Conservation (phyloP, 2,329 filamentous ascomycete genomes). For the Fusarium hostae region DNA sequence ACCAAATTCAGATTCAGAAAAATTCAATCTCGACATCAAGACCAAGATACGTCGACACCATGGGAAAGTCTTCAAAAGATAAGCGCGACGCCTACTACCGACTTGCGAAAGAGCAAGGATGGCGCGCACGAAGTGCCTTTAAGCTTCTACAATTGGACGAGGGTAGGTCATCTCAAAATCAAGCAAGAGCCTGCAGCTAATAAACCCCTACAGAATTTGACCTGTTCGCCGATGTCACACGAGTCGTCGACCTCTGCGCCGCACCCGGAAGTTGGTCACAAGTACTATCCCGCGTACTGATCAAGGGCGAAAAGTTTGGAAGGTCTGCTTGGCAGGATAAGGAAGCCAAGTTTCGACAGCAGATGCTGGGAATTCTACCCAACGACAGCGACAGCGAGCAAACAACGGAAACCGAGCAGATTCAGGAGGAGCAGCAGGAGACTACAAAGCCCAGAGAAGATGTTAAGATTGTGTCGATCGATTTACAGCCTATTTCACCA, state of each 20-base stretch:
- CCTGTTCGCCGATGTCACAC: constrained; percentile 87
- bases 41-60: constrained; percentile 51
- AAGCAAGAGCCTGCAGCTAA: constrained; percentile 11
- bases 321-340: constrained; percentile 87
- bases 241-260: constrained; percentile 95
- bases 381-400: constrained; percentile 42
- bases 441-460: constrained; percentile 65
- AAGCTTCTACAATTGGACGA: constrained; percentile 96
- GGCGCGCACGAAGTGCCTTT: constrained; percentile 95
- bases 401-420: constrained; percentile 21
- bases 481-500: constrained; percentile 94
- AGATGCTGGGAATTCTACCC: constrained; percentile 66
- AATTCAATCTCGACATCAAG: constrained; percentile 26
- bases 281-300: constrained; percentile 90
- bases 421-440: constrained; percentile 39
- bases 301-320: constrained; percentile 92
- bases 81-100: constrained; percentile 98
- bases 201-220: constrained; percentile 92
- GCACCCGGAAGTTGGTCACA: constrained; percentile 98
- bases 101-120: constrained; percentile 98
- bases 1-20: constrained; percentile 39
- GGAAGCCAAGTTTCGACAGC: constrained; percentile 72
- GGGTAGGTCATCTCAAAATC: constrained; percentile 54
- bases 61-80: constrained; percentile 99
- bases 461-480: constrained; percentile 95